These are phyloP conservation scores for Trypanosoma conorhini DNA, from an alignment of 208 protist species.

Conservation along the genomic window DNA sequence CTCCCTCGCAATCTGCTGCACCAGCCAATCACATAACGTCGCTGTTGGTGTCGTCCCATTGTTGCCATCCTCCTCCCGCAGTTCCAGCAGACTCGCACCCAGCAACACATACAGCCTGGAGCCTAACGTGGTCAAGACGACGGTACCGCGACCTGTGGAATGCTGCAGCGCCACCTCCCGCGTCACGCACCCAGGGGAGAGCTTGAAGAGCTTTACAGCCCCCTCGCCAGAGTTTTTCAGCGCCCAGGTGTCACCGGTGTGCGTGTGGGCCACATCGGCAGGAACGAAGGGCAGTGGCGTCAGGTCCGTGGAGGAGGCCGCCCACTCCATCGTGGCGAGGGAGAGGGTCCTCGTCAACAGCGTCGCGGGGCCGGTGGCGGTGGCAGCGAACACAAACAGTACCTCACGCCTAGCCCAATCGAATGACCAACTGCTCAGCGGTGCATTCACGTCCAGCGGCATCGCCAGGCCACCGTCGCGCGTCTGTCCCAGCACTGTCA, in stretches of 20 bases:
- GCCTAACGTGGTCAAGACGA: constrained; percentile 4
- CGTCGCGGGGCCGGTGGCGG: not conserved
- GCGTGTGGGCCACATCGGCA: constrained; percentile 1
- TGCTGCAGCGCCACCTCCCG: constrained; percentile 9
- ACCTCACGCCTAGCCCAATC: constrained; percentile 12
- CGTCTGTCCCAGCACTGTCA: constrained; percentile 6
- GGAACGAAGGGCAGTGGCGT: not conserved
- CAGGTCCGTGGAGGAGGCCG: not conserved
- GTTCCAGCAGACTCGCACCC: constrained; percentile 1
- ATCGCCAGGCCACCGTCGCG: not conserved
- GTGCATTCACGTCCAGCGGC: not conserved
- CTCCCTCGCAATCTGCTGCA: constrained; percentile 4
- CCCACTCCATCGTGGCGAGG: constrained; percentile 20
- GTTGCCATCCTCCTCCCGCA: not conserved
- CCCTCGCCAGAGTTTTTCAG: not conserved
- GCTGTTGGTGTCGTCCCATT: not conserved
- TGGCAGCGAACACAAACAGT: constrained; percentile 1
- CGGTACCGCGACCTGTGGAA: not conserved
- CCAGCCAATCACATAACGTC: constrained; percentile 24
- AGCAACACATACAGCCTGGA: constrained; percentile 18
- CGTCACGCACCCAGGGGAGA: not conserved
- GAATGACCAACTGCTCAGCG: not conserved
- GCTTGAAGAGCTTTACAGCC: constrained; percentile 6
- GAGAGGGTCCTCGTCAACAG: not conserved
- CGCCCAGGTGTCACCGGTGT: constrained; percentile 9